A percentile compares a stretch with the other conserved stretches of the same genome.
These are phyloP conservation scores for Neurospora sp. DNA, from an alignment of 495 filamentous ascomycete species.

Conservation along the genomic window DNA sequence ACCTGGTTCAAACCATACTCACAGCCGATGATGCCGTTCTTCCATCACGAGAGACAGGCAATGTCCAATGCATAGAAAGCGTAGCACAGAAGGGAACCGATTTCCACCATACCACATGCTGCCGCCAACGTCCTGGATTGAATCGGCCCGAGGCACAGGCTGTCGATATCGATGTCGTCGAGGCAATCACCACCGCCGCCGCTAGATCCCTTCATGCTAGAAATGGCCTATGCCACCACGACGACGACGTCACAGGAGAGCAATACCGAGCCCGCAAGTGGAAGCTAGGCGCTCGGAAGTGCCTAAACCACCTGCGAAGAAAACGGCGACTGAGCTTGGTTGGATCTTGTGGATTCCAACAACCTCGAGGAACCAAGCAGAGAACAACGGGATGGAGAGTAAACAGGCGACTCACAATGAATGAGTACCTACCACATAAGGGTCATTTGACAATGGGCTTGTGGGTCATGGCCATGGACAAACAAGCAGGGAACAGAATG, in stretches of 20 bases:
- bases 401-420: background rate
- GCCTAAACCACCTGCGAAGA: background rate
- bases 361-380: background rate
- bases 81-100: rapidly evolving
- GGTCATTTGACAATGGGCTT: background rate
- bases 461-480: background rate
- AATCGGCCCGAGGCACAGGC: too few relatives aligned
- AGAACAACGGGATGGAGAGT: background rate
- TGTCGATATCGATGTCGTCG: too few relatives aligned
- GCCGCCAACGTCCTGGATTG: rapidly evolving
- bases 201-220: too few relatives aligned
- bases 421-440: background rate
- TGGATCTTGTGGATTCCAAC: background rate
- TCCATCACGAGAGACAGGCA: background rate
- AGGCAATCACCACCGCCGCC: too few relatives aligned
- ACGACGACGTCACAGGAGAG: too few relatives aligned
- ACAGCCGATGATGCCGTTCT: background rate
- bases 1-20: too few relatives aligned
- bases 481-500: background rate
- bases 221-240: too few relatives aligned
- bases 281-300: background rate
- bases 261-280: background rate
- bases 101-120: too few relatives aligned
- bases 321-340: background rate
- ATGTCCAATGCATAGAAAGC: too few relatives aligned